Percentiles rank a stretch among this genome's conserved stretches.
These are phyloP conservation scores for Aspergillus funiculosus DNA, from an alignment of 495 filamentous ascomycete species.

Conservation along the genomic window DNA sequence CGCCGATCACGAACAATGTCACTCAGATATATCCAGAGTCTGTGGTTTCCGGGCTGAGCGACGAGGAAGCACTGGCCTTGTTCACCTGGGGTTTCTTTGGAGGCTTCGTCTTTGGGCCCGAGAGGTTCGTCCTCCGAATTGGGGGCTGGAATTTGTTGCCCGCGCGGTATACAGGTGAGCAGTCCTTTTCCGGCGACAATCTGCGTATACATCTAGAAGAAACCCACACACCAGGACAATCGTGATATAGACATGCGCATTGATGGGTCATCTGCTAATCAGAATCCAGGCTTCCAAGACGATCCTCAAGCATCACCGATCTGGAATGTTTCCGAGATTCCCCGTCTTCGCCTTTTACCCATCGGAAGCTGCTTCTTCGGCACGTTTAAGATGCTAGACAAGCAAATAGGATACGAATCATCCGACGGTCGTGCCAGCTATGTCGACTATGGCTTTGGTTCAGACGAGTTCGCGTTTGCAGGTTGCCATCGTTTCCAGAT, in stretches of 20 bases:
- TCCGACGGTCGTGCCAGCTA: conserved; percentile 7
- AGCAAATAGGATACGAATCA: conserved; percentile 9
- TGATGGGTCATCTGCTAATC: neutral
- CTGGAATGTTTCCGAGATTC: conserved; percentile 12
- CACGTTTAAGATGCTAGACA: conserved; percentile 17
- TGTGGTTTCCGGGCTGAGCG: conserved; percentile 11
- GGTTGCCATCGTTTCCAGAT: conserved; percentile 22
- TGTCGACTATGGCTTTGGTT: conserved; percentile 22
- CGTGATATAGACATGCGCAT: too few species aligned
- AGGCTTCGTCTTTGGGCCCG: conserved; percentile 17
- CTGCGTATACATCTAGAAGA: too few species aligned
- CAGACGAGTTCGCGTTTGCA: conserved; percentile 16
- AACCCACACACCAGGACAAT: too few species aligned
- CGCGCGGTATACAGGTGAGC: conserved; percentile 13
- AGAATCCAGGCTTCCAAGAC: conserved; percentile 5
- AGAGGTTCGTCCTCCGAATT: conserved; percentile 10
- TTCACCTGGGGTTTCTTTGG: conserved; percentile 20
- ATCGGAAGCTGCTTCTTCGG: conserved; percentile 17
- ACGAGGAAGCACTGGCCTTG: conserved; percentile 14
- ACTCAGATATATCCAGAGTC: conserved; percentile 13
- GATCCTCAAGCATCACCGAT: conserved; percentile 5
- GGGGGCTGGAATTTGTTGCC: conserved; percentile 15
- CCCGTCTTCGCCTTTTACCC: conserved; percentile 7
- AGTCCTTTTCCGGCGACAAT: too few species aligned
- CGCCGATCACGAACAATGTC: conserved; percentile 11